phyloP scores from a whole-genome alignment of 2,329 filamentous ascomycete species.

The Neofusicoccum ribis region DNA sequence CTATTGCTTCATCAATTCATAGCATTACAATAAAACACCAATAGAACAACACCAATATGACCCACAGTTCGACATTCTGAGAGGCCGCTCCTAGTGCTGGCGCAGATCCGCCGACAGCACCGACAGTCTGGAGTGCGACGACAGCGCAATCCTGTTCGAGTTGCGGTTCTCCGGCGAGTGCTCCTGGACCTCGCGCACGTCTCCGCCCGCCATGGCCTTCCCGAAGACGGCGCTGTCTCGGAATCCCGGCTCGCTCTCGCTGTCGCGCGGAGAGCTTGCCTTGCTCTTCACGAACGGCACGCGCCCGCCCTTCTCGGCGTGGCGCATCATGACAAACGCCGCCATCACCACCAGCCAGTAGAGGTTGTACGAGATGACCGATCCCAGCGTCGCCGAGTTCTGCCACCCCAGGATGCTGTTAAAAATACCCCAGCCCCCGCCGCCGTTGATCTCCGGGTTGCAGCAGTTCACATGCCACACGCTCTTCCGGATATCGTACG shows the following conservation, averaged over 20 bases:
- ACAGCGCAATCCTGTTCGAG: background rate
- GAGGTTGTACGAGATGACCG: conserved; percentile 81
- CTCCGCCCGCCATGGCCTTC: background rate
- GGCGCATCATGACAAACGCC: conserved; percentile 65
- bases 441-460: conserved; percentile 69
- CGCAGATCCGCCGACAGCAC: conserved; percentile 2
- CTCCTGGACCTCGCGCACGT: conserved; percentile 10
- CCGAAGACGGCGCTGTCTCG: background rate
- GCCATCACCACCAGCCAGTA: conserved; percentile 78
- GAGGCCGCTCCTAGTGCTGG: background rate
- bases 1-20: background rate
- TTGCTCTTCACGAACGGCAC: conserved; percentile 41
- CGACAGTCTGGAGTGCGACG: conserved; percentile 5
- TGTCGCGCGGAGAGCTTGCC: background rate
- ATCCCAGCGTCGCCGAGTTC: conserved; percentile 85
- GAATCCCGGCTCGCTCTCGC: conserved; percentile 4
- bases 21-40: background rate
- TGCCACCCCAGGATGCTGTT: conserved; percentile 84
- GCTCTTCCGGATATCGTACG: conserved; percentile 74
- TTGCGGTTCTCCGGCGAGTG: background rate
- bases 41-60: background rate
- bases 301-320: conserved; percentile 60
- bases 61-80: background rate
- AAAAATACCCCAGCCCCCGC: conserved; percentile 83
- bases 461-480: conserved; percentile 89